Percentiles rank a stretch among this genome's conserved stretches.
phyloP scores from a whole-genome alignment of 805 yeast species.

The Teunomyces pallodes region DNA sequence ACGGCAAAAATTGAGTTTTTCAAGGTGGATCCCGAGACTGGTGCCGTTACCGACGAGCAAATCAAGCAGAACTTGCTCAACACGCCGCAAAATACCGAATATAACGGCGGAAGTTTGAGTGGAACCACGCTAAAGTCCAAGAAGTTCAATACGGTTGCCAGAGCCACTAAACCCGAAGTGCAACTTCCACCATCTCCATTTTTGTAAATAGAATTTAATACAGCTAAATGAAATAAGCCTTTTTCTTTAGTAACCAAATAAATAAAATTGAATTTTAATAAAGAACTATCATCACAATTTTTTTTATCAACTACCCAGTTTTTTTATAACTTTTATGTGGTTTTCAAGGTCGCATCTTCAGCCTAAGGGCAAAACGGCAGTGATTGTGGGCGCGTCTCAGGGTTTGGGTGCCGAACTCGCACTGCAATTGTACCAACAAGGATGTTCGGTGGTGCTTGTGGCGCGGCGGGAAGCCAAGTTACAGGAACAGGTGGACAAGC shows the following conservation, averaged over 20 bases:
- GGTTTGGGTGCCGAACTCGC: conserved; percentile 88
- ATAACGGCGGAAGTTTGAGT: conserved; percentile 22
- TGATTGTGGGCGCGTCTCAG: conserved; percentile 93
- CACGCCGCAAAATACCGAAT: conserved; percentile 27
- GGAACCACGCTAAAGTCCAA: conserved; percentile 29
- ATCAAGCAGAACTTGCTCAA: conserved; percentile 30
- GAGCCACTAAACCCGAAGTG: conserved; percentile 15
- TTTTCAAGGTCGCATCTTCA: conserved; percentile 22
- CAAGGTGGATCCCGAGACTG: conserved; percentile 29
- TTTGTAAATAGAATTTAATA: background rate
- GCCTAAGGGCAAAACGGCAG: conserved; percentile 52
- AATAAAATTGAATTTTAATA: too few species aligned
- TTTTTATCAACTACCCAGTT: background rate
- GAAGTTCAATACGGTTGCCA: conserved; percentile 30
- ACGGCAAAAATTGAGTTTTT: conserved; percentile 37
- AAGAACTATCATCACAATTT: background rate
- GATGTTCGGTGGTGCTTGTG: conserved; percentile 69
- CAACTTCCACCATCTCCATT: conserved; percentile 16
- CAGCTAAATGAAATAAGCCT: too few species aligned
- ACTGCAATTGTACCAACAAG: conserved; percentile 45
- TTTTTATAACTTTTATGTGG: conserved; percentile 15
- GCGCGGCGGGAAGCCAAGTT: conserved; percentile 73
- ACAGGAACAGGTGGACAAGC: conserved; percentile 42
- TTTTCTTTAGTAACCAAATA: too few species aligned
- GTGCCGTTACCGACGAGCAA: conserved; percentile 20